Conservation (phyloP, 257 asterid genomes). For the Solanum dulcamara region DNA sequence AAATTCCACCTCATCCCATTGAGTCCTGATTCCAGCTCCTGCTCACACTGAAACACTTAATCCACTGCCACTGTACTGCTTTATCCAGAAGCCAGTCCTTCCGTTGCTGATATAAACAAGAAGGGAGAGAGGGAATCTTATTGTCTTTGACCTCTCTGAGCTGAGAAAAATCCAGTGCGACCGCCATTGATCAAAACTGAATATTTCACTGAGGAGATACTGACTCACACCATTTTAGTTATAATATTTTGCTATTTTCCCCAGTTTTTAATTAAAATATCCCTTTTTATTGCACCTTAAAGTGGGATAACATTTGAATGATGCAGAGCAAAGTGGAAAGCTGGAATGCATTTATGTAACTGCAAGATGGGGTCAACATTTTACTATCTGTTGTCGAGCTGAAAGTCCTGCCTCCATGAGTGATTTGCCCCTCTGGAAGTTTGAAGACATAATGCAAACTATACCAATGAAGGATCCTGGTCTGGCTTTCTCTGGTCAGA, state of each 20-base stretch:
- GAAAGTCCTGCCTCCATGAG: slow-evolving; percentile 97
- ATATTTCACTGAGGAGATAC: neutral
- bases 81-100: neutral
- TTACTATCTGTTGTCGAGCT: slow-evolving; percentile 89
- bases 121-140: neutral
- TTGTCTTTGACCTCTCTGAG: neutral
- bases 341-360: slow-evolving; percentile 88
- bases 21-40: neutral
- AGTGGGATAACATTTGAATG: slow-evolving; percentile 11
- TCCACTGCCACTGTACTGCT: neutral
- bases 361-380: slow-evolving; percentile 79
- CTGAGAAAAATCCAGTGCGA: neutral
- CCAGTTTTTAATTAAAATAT: neutral
- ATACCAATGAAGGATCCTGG: slow-evolving; percentile 79
- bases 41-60: neutral
- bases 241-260: neutral
- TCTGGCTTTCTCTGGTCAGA: slow-evolving; percentile 91
- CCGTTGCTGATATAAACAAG: neutral
- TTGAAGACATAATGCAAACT: slow-evolving; percentile 74
- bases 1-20: neutral
- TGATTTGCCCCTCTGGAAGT: slow-evolving; percentile 89
- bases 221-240: neutral
- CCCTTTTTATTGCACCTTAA: neutral
- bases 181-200: neutral
- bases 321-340: slow-evolving; percentile 97